Percentiles rank a stretch among this genome's conserved stretches.
These are phyloP conservation scores for Cercophora newfieldiana DNA, from an alignment of 495 filamentous ascomycete genomes.

Conservation along the genomic window DNA sequence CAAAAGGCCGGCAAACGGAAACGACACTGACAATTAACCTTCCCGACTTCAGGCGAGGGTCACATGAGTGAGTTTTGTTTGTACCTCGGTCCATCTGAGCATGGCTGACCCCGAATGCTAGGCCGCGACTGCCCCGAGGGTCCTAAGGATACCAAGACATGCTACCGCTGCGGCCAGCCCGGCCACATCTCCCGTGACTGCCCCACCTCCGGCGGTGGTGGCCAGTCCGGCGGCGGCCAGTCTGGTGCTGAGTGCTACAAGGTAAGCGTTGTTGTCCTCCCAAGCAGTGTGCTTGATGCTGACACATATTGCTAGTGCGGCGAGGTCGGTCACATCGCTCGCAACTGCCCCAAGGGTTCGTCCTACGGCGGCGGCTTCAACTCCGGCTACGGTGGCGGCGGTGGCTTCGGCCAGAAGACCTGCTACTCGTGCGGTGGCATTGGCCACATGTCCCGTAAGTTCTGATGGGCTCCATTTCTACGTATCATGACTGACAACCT, in stretches of 20 bases:
- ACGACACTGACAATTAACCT: conserved; percentile 26
- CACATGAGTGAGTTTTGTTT: conserved; percentile 72
- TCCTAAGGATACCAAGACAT: conserved; percentile 85
- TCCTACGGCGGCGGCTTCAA: conserved; percentile 46
- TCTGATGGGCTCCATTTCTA: neutral
- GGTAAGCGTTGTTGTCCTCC: conserved; percentile 31
- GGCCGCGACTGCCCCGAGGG: conserved; percentile 90
- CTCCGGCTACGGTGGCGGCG: conserved; percentile 47
- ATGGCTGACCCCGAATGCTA: conserved; percentile 30
- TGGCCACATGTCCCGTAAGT: conserved; percentile 87
- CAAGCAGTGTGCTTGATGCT: neutral
- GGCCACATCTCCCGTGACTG: conserved; percentile 97
- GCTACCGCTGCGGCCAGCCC: conserved; percentile 86
- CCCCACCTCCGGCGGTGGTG: conserved; percentile 51
- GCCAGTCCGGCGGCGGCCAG: conserved; percentile 45
- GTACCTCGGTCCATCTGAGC: conserved; percentile 4
- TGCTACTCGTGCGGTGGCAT: conserved; percentile 57
- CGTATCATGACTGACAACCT: conserved; percentile 6
- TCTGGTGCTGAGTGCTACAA: conserved; percentile 84
- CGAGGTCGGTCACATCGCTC: conserved; percentile 94
- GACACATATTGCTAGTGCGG: conserved; percentile 61
- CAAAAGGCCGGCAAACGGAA: neutral
- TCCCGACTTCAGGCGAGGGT: conserved; percentile 60
- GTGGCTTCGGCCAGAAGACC: conserved; percentile 66
- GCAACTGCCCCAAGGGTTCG: conserved; percentile 78